Conservation (phyloP, 2,329 filamentous ascomycete species). For the Sarocladium strictum region DNA sequence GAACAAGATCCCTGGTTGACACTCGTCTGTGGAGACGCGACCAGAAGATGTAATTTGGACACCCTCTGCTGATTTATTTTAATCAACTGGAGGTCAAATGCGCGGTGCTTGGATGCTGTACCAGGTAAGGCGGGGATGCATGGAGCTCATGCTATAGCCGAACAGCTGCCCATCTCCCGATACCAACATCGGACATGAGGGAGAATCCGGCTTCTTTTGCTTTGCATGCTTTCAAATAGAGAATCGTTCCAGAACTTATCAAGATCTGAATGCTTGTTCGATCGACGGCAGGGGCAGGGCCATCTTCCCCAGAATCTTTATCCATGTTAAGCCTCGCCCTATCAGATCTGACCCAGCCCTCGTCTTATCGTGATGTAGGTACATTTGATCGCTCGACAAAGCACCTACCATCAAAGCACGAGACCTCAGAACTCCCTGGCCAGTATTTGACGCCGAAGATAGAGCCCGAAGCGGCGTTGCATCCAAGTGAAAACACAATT, state of each 20-base stretch:
- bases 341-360: too few relatives aligned
- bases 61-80: neutral
- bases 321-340: neutral
- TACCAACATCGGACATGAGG: neutral
- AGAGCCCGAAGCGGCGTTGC: neutral
- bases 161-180: neutral
- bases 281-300: neutral
- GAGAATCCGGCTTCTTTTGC: neutral
- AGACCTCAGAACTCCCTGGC: neutral
- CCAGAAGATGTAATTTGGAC: too few relatives aligned
- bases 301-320: neutral
- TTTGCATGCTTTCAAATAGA: neutral
- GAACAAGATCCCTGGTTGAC: neutral
- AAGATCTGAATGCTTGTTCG: neutral
- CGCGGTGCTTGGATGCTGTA: neutral
- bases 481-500: neutral
- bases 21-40: too few relatives aligned
- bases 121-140: neutral
- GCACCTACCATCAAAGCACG: neutral
- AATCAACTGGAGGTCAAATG: neutral
- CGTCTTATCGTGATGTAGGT: too few relatives aligned
- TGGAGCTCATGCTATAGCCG: conserved; percentile 2
- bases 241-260: neutral
- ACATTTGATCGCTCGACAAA: neutral
- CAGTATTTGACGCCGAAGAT: neutral